A percentile compares a stretch with the other conserved stretches of the same genome.
These are phyloP conservation scores for Colletotrichum graminicola DNA, from an alignment of 2,329 filamentous ascomycete genomes.

Conservation along the genomic window DNA sequence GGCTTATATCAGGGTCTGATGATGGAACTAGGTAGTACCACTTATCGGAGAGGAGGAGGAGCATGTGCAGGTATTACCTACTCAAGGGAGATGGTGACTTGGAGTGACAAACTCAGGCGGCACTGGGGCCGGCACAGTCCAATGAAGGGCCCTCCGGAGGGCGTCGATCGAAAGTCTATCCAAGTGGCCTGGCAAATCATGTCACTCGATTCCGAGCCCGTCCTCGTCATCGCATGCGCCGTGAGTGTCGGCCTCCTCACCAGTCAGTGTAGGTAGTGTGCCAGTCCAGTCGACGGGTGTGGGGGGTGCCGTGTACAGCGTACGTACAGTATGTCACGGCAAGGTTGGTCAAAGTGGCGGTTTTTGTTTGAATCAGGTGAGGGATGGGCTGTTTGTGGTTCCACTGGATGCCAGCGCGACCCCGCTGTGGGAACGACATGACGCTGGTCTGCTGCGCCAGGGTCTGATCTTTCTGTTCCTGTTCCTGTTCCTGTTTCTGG, in stretches of 20 bases:
- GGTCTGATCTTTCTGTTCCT: neutral
- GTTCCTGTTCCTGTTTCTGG: neutral
- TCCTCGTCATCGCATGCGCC: conserved; percentile 6
- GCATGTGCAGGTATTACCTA: too few species aligned
- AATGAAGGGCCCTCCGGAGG: neutral
- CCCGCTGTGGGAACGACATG: conserved; percentile 20
- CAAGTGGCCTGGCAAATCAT: conserved; percentile 33
- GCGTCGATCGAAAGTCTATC: conserved; percentile 6
- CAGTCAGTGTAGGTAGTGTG: too few species aligned
- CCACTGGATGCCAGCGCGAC: conserved; percentile 17
- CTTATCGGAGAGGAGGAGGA: neutral
- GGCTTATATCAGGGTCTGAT: conserved; percentile 29
- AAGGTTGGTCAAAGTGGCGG: neutral
- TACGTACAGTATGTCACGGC: neutral
- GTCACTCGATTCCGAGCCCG: neutral
- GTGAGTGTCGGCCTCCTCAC: conserved; percentile 14
- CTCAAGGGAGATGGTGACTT: neutral
- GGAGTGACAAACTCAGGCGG: conserved; percentile 13
- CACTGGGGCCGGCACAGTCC: too few species aligned
- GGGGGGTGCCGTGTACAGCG: too few species aligned
- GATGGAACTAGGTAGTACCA: neutral
- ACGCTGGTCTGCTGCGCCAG: neutral
- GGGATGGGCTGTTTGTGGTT: conserved; percentile 38
- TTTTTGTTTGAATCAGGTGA: conserved; percentile 22
- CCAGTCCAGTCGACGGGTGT: too few species aligned